phyloP scores from a whole-genome alignment of 306 rosid genomes.

The Fragaria vesca region DNA sequence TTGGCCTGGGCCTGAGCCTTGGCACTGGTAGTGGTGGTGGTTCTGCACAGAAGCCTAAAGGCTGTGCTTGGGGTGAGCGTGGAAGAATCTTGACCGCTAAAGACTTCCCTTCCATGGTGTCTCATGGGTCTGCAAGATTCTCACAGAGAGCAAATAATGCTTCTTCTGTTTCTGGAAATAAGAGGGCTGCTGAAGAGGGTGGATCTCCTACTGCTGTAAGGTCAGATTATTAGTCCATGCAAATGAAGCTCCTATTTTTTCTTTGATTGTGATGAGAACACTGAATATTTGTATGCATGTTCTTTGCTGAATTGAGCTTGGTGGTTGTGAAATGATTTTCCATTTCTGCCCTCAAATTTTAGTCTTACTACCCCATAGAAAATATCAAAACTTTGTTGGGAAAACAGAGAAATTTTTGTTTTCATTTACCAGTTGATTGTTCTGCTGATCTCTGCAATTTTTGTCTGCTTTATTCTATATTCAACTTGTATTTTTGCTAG shows the following conservation, averaged over 20 bases:
- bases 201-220: constrained; percentile 57
- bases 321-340: not conserved
- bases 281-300: not conserved
- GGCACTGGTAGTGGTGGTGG: constrained; percentile 30
- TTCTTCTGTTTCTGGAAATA: constrained; percentile 52
- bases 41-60: constrained; percentile 26
- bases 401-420: not conserved
- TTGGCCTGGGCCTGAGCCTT: constrained; percentile 49
- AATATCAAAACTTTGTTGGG: not conserved
- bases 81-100: constrained; percentile 65
- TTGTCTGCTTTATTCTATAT: not conserved
- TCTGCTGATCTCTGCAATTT: not conserved
- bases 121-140: constrained; percentile 40
- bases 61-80: constrained; percentile 48
- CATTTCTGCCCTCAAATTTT: not conserved
- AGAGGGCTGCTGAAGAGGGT: constrained; percentile 63
- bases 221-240: constrained; percentile 25
- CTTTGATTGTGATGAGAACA: not conserved
- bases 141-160: constrained; percentile 34
- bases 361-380: not conserved
- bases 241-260: not conserved
- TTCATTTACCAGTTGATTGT: not conserved
- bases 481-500: not conserved
- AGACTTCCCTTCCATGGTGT: constrained; percentile 53
- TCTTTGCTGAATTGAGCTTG: not conserved